Evolutionary conservation across 768 basidiomycete genomes (phyloP).

Genomic region (Paxillus rubicundulus): DNA sequence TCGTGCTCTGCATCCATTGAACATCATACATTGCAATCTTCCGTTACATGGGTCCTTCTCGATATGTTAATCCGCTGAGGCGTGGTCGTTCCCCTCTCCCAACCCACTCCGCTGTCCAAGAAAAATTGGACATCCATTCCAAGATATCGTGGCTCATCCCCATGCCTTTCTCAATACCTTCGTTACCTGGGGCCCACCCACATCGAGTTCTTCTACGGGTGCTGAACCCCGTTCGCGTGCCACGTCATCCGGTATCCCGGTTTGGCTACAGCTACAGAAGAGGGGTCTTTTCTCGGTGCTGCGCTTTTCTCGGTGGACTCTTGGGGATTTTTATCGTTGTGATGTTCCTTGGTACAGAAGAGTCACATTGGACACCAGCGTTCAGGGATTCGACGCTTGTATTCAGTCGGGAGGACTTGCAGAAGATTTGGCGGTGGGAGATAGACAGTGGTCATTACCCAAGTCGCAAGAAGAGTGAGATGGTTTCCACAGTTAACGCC

Average conservation of each 20-base stretch:
- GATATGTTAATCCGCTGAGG: slow-evolving; percentile 5
- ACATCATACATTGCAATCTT: neutral
- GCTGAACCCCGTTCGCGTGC: slow-evolving; percentile 46
- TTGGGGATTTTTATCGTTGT: slow-evolving; percentile 45
- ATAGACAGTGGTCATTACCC: slow-evolving; percentile 88
- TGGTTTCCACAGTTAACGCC: slow-evolving; percentile 2
- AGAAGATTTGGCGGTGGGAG: slow-evolving; percentile 93
- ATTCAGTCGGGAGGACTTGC: slow-evolving; percentile 66
- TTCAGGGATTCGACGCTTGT: slow-evolving; percentile 64
- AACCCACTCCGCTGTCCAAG: slow-evolving; percentile 33
- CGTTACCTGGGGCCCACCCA: slow-evolving; percentile 50
- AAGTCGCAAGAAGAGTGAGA: slow-evolving; percentile 64
- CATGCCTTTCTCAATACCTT: slow-evolving; percentile 55
- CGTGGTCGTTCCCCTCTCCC: slow-evolving; percentile 7
- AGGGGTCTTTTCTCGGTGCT: slow-evolving; percentile 51
- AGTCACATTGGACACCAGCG: slow-evolving; percentile 37
- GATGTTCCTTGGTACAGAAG: slow-evolving; percentile 43
- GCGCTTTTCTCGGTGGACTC: slow-evolving; percentile 50
- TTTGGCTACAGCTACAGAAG: slow-evolving; percentile 54
- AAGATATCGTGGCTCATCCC: slow-evolving; percentile 50
- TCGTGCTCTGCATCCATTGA: neutral
- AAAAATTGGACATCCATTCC: slow-evolving; percentile 36
- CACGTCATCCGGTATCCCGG: slow-evolving; percentile 42
- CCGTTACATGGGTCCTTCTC: slow-evolving; percentile 4
- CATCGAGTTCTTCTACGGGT: slow-evolving; percentile 59